phyloP scores from a whole-genome alignment of 2,329 filamentous ascomycete genomes.

The Daldinia sp. region DNA sequence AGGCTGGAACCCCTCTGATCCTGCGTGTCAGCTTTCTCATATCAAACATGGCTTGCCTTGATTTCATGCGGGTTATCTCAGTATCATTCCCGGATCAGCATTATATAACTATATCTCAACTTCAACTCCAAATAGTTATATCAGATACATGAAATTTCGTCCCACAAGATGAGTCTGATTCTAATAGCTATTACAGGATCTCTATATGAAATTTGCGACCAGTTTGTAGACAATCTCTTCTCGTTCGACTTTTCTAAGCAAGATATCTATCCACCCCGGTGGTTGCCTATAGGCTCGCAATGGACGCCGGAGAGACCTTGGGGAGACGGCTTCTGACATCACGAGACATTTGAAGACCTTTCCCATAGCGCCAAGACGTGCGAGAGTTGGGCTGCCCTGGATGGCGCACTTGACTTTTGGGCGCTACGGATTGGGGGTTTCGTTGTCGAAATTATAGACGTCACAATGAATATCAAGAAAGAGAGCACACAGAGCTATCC shows the following conservation, averaged over 20 bases:
- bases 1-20: background rate
- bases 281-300: slow-evolving; percentile 4
- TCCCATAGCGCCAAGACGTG: slow-evolving; percentile 24
- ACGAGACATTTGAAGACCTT: slow-evolving; percentile 21
- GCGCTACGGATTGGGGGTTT: slow-evolving; percentile 10
- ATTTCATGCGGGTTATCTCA: background rate
- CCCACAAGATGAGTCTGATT: slow-evolving; percentile 10
- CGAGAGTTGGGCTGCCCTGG: slow-evolving; percentile 35
- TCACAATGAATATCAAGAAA: slow-evolving; percentile 26
- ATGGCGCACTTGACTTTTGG: slow-evolving; percentile 35
- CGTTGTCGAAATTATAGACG: slow-evolving; percentile 21
- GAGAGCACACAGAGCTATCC: slow-evolving; percentile 13
- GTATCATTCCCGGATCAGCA: background rate
- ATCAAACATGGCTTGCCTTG: background rate
- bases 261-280: slow-evolving; percentile 9
- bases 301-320: slow-evolving; percentile 6
- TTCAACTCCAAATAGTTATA: background rate
- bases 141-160: background rate
- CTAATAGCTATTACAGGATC: slow-evolving; percentile 9
- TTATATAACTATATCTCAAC: background rate
- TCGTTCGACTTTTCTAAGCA: slow-evolving; percentile 13
- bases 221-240: slow-evolving; percentile 27
- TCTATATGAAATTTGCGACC: slow-evolving; percentile 21
- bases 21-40: background rate
- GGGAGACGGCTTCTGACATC: slow-evolving; percentile 17